Percentiles rank a stretch among this genome's conserved stretches.
phyloP scores from a whole-genome alignment of 345 rosid species.

The Pelargonium nanum region DNA sequence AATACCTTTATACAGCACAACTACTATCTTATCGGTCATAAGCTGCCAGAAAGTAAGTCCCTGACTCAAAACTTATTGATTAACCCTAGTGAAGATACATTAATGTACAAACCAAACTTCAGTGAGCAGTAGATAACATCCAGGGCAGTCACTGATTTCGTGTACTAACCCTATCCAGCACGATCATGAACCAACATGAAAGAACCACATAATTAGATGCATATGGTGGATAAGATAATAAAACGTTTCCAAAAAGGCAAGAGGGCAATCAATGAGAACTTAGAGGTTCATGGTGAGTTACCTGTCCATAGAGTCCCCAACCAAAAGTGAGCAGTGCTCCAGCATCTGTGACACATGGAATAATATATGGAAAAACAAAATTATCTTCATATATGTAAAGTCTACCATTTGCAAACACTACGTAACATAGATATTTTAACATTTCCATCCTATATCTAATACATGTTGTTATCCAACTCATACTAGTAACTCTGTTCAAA shows the following conservation, averaged over 20 bases:
- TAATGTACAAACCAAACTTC: not conserved
- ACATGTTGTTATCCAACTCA: too few species aligned
- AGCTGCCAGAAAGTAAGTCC: not conserved
- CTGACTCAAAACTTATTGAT: not conserved
- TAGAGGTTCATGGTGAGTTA: conserved; percentile 16
- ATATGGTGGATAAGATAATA: not conserved
- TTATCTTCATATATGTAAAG: conserved; percentile 1
- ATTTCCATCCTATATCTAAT: not conserved
- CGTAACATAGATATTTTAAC: not conserved
- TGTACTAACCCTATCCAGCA: not conserved
- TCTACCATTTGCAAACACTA: not conserved
- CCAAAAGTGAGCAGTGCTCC: conserved; percentile 96
- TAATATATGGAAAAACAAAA: conserved; percentile 3
- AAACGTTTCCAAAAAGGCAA: not conserved
- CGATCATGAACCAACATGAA: not conserved
- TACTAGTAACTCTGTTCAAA: too few species aligned
- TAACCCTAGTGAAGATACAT: not conserved
- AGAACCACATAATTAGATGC: not conserved
- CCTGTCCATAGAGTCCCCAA: conserved; percentile 99
- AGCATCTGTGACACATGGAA: conserved; percentile 52
- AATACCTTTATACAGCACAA: too few species aligned
- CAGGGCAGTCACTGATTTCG: too few species aligned
- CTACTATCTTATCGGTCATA: not conserved
- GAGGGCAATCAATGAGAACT: not conserved
- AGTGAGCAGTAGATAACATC: too few species aligned